Base-by-base conservation (phyloP, 2,329 filamentous ascomycete species). In the Pseudofabraea citricarpa region DNA sequence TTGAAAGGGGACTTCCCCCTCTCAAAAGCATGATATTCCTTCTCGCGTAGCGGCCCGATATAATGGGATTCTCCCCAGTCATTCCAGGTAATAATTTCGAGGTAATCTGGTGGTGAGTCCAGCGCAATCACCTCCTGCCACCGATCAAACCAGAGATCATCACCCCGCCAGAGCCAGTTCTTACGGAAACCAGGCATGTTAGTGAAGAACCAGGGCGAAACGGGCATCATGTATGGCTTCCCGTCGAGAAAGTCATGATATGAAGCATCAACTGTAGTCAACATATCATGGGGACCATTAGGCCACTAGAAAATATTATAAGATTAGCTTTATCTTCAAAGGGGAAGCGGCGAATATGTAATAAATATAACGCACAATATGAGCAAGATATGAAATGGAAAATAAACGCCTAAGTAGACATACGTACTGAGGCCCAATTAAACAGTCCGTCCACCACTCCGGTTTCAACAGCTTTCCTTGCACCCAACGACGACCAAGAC, bases 151-250 rank as follows among this genome's bases (percentile, higher is more conserved):
- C 78, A 83, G 12, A 82, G 59, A 36, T 70, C 64, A 47, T 81
- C 77, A n/a, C 74, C 73, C 6, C 69, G 77, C 65, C 74, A 82
- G 7, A 79, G 61, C 76, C 77, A 82, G 55, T 80, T 78, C 64
- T 83, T 44, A 8, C 26, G 6, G 24, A 41, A 45, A 15, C 36
- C 43, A 0, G 74, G 71, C 2, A 45, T 8, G 47, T 79, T 73
- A 27, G 78, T 79, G 57, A 69, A 77, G 57, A 77, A 78, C 73
- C 72, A 77, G 0, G 74, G 73, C 0, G 71, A 71, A 12, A 74
- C 68, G 0, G 70, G 63, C 69, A 39, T 43, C 23, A 46, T 43
- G 16, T 43, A 46, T 9, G 40, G 39, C 13, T 43, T 36, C 18
- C 44, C 44, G 33, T 37, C 16, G n/a, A 46, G 40, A 13, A 21